Evolutionary conservation across 352 stramenopile genomes (phyloP), one percentile per base, ranked within the genome.

Genomic region (Phytopythium mirpurense): DNA sequence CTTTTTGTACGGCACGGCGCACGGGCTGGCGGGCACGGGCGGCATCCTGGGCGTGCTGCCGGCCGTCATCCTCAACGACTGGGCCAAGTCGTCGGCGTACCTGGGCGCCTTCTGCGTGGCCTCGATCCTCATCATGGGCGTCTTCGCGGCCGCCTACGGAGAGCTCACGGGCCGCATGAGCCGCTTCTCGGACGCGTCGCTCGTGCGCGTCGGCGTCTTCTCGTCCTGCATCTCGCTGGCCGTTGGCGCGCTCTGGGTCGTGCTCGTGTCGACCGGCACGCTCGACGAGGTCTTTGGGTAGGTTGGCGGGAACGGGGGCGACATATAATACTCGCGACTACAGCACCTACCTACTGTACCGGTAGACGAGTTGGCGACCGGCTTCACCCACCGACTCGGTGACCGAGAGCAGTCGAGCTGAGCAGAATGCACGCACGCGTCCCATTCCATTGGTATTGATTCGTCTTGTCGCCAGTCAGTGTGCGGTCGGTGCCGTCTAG

Each of bases 91-190:
- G 37, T 73, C 69, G 24, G 56, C 85, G 23, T 97, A 97, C 61
- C 65, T 97, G 10, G 62, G 60, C 10, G 78, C 80, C 11, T 97
- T 97, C 71, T 97, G 87, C 56, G 16, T 88, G 19, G 84, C 74
- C 15, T 90, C 71, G 41, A 96, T 88, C 56, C 34, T 96, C 37
- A 84, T 89, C 26, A 97, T 97, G 89, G 89, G 86, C 29, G 63
- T 59, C 2, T 97, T 96, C 65, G 82, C 86, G 2, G 71, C 74
- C 19, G 58, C 80, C 9, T 96, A 96, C 59, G 86, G 89, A 48
- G 78, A 84, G 41, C 50, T 78, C 26, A 89, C 78, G 24, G 71
- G 71, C 7, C 73, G 71, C 43, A 70, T 85, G 60, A 85, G 73
- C 35, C 72, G 72, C 46, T 77, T 82, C 51, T 88, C 74, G 46